These are phyloP conservation scores for Paspalum notatum DNA, from an alignment of 176 grass and related monocot species.

Conservation along the genomic window DNA sequence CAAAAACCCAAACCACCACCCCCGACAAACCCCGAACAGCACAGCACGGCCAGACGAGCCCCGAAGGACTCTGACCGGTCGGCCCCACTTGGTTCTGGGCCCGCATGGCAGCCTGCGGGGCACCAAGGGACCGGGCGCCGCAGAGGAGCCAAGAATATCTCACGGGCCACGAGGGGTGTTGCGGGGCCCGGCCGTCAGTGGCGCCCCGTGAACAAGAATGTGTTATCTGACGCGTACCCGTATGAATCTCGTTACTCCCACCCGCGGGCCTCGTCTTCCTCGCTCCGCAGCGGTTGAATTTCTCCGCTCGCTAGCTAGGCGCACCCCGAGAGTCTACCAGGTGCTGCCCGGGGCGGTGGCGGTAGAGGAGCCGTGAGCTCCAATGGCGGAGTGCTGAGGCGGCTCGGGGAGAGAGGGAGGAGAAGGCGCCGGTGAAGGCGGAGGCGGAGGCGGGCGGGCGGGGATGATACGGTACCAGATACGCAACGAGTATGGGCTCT, in stretches of 20 bases:
- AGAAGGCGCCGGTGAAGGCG: not conserved
- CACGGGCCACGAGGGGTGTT: constrained; percentile 22
- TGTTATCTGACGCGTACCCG: constrained; percentile 43
- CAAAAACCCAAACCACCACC: constrained; percentile 37
- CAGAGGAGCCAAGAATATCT: constrained; percentile 21
- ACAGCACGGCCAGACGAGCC: not conserved
- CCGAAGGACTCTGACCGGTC: not conserved
- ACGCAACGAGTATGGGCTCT: constrained; percentile 79
- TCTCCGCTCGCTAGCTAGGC: constrained; percentile 24
- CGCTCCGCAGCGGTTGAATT: constrained; percentile 5
- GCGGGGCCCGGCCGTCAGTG: not conserved
- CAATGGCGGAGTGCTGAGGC: constrained; percentile 45
- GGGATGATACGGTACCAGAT: constrained; percentile 93
- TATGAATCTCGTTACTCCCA: constrained; percentile 38
- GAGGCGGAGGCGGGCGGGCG: not conserved
- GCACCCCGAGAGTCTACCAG: constrained; percentile 44
- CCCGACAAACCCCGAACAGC: not conserved
- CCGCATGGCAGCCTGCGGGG: not conserved
- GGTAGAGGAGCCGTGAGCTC: constrained; percentile 18
- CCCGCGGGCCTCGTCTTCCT: constrained; percentile 29
- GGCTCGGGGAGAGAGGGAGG: not conserved
- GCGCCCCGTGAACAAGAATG: constrained; percentile 40
- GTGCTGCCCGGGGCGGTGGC: not conserved
- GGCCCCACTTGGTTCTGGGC: not conserved
- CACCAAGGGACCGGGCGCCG: rapidly evolving